These are phyloP conservation scores for Castanea sativa DNA, from an alignment of 306 rosid genomes.

Conservation along the genomic window DNA sequence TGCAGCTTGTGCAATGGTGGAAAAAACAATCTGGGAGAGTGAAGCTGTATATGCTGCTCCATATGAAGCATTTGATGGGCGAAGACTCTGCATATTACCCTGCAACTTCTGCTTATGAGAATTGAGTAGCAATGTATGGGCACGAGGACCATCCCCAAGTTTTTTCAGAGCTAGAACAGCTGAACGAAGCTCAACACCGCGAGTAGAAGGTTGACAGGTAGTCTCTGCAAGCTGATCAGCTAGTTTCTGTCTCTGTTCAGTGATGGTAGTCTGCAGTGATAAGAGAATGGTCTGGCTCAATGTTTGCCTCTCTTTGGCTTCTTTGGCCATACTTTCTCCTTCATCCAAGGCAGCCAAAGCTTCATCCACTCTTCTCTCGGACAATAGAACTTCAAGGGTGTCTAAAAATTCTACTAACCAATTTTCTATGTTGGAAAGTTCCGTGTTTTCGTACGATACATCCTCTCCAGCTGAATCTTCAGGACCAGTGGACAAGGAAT, in stretches of 20 bases:
- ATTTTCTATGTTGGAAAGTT: conserved; percentile 51
- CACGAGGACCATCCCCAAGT: conserved; percentile 87
- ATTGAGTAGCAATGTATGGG: conserved; percentile 61
- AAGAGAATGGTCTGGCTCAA: conserved; percentile 40
- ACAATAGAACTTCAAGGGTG: conserved; percentile 72
- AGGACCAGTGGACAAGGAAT: conserved; percentile 38
- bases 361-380: conserved; percentile 80
- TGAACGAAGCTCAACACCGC: conserved; percentile 58
- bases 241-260: conserved; percentile 55
- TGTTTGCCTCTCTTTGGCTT: conserved; percentile 32
- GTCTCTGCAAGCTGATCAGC: conserved; percentile 80
- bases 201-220: conserved; percentile 60
- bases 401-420: conserved; percentile 69
- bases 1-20: conserved; percentile 71
- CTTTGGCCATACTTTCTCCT: conserved; percentile 46
- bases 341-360: conserved; percentile 67
- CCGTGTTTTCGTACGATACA: conserved; percentile 32
- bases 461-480: conserved; percentile 50
- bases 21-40: conserved; percentile 68
- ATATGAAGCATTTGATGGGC: conserved; percentile 21
- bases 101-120: conserved; percentile 58
- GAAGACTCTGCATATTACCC: conserved; percentile 36
- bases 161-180: conserved; percentile 56
- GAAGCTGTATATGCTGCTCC: conserved; percentile 59
- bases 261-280: conserved; percentile 43